Evolutionary conservation across 345 rosid species (phyloP), one percentile per base, ranked within the genome.

Genomic region (Litchi chinensis): DNA sequence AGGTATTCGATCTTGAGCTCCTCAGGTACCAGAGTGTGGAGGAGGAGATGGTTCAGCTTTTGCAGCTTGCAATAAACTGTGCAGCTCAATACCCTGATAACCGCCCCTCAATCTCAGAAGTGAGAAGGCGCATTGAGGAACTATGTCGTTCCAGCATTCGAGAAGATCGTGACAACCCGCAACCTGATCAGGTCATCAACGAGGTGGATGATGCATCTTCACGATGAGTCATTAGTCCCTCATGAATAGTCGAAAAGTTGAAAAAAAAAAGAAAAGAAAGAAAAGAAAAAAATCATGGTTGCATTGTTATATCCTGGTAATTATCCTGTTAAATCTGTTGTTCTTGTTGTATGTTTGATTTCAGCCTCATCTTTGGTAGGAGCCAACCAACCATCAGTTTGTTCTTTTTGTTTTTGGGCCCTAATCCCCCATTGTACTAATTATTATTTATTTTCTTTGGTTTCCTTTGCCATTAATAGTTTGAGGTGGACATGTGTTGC

Each of bases 1-100:
- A 91, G 87, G 99, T 93, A 5, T 92, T 93, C 5, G 99, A 95
- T 81, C 85, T 90, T 4, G 99, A 95, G 89, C 98, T 95, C 75
- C 89, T 90, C 52, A 87, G 96, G 79, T 85, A 89, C 79, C 96
- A 91, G 83, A 90, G 81, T 4, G 84, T 86, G 19, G 97, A 91
- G 87, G 98, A 85, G 79, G 97, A 91, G 84, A 93, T 93, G 97
- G 94, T 88, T 57, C 90, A 88, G 76, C 89, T 93, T 76, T 81
- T 95, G 80, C 99, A 95, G 86, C 89, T 95, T 3, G 99, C 96
- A 69, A 79, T 93, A 67, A 95, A 93, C 64, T 95, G 98, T 75
- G 85, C 93, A 4, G 95, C 93, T 22, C 94, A 91, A 82, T 93
- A 88, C 79, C 98, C 98, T 0, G 97, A 95, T 79, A 85, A 76